phyloP scores from a whole-genome alignment of 1,284 basidiomycete genomes.

The Leccinum colubrinum region DNA sequence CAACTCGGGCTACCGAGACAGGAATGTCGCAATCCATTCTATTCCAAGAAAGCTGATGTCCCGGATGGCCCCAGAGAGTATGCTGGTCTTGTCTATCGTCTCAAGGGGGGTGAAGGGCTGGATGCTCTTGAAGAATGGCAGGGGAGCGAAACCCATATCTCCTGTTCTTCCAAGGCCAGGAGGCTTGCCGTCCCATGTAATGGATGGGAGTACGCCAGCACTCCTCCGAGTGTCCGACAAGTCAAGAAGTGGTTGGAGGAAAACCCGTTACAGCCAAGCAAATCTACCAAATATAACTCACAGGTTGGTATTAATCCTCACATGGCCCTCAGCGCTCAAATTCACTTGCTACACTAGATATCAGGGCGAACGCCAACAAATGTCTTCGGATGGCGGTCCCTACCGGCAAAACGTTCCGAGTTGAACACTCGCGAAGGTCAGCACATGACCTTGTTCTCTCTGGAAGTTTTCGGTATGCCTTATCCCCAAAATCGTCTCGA shows the following conservation, averaged over 20 bases:
- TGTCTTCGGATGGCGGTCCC: slow-evolving; percentile 64
- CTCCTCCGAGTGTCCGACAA: slow-evolving; percentile 58
- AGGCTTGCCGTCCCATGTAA: slow-evolving; percentile 7
- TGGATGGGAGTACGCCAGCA: slow-evolving; percentile 79
- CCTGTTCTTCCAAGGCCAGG: slow-evolving; percentile 1
- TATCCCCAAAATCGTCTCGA: background rate
- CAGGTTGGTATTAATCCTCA: slow-evolving; percentile 42
- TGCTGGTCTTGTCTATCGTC: slow-evolving; percentile 73
- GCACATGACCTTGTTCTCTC: slow-evolving; percentile 77
- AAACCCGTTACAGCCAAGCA: slow-evolving; percentile 19
- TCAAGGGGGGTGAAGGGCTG: slow-evolving; percentile 62
- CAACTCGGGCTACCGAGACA: slow-evolving; percentile 54
- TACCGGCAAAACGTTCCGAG: slow-evolving; percentile 43
- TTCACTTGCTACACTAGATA: slow-evolving; percentile 49
- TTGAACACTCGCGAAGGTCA: slow-evolving; percentile 58
- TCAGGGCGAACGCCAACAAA: slow-evolving; percentile 76
- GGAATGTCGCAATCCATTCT: slow-evolving; percentile 78
- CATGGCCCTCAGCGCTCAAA: background rate
- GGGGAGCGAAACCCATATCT: slow-evolving; percentile 11
- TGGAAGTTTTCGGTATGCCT: slow-evolving; percentile 81
- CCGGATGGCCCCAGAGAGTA: slow-evolving; percentile 74
- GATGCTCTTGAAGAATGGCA: slow-evolving; percentile 54
- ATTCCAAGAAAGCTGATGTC: slow-evolving; percentile 72
- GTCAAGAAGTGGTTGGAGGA: slow-evolving; percentile 51
- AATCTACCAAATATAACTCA: slow-evolving; percentile 37